Evolutionary conservation across 192 early-diverging fungal genomes (phyloP), one percentile per base, ranked within the genome.

Genomic region (Coemansia sp.): DNA sequence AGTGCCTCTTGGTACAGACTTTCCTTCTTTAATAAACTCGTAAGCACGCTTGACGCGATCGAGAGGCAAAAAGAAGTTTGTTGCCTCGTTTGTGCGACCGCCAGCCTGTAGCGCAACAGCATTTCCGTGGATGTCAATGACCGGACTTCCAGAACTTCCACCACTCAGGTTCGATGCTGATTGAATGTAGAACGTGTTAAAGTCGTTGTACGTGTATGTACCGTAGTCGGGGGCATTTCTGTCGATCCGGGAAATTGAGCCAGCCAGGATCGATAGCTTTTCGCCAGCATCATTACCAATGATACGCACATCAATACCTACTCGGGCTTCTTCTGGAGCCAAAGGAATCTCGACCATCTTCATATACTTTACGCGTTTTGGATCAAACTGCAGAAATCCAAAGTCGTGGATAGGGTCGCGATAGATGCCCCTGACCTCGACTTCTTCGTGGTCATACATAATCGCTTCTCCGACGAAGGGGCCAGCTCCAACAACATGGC

Each of bases 341-440:
- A 93, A 78, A 25, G 79, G 74, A 58, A 93, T 92, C 60, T 88
- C 84, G 10, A 80, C 72, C 4, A 91, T 68, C 18, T 87, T 70
- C 86, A 90, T 91, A 63, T 87, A 89, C 59, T 89, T 86, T 48
- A 93, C 73, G 64, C 87, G 77, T 29, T 66, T 61, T 5, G 86
- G 88, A 62, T 93, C 88, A 53, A 90, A 93, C 74, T 86, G 78
- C 64, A 92, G 77, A 63, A 93, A 90, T 5, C 90, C 90, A 89
- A 92, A 93, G 78, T 93, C 92, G 69, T 93, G 91, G 40, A 93
- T 84, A 1, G 91, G 91, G 61, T 93, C 91, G 46, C 90, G 87
- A 64, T 91, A 93, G 31, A 93, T 84, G 3, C 88, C 87, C 20
- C 82, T 78, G 28, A 91, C 75, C 33, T 86, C 86, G 20, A 92